Base-by-base conservation (phyloP, 176 grass and related monocot species). In the Musa itinerans region DNA sequence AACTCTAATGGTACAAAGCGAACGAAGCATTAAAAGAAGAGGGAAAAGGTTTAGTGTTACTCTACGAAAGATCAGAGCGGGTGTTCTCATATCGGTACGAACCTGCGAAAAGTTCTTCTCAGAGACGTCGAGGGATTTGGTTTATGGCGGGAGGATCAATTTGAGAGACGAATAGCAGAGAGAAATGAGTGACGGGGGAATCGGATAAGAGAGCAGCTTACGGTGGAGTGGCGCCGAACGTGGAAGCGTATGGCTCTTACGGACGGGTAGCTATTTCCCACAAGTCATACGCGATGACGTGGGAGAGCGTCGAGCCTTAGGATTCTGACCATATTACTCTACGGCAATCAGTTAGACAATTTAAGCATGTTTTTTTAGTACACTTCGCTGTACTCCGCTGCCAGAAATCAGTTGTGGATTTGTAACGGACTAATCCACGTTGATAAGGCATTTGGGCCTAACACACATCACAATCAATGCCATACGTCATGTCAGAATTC, bases 181-280 rank as follows among this genome's bases (percentile, higher is more conserved):
- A 6, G 52, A 55, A 10, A 19, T 3, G 71, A 53, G 13, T 14
- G 52, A 65, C 1, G 1, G 51, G 51, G 52, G 51, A 55, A 74
- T 74, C 71, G 11, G 71, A 74, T 74, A 74, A 74, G 71, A 13
- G 16, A 21, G 23, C 3, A 22, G n/a, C 71, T 22, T 26, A 52
- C 25, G 71, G 71, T 74, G 71, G 52, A 52, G 52, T 55, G 71
- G 53, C 52, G 51, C 23, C 22, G 52, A 55, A 74, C 71, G 71
- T 74, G 53, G 71, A 70, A 52, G 17, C 16, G 1, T 19, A 52
- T 11, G 2, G 17, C 12, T 16, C 68, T n/a, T 51, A 49, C 66
- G 20, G 26, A 49, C 66, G 20, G 26, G 13, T 17, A 34, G 48
- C 48, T 68, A 11, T 9, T 65, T 26, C 63, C 9, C 23, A 12